Percentiles rank a stretch among this genome's conserved stretches.
These are phyloP conservation scores for Diplotaxis tenuifolia DNA, from an alignment of 345 rosid genomes.

Conservation along the genomic window DNA sequence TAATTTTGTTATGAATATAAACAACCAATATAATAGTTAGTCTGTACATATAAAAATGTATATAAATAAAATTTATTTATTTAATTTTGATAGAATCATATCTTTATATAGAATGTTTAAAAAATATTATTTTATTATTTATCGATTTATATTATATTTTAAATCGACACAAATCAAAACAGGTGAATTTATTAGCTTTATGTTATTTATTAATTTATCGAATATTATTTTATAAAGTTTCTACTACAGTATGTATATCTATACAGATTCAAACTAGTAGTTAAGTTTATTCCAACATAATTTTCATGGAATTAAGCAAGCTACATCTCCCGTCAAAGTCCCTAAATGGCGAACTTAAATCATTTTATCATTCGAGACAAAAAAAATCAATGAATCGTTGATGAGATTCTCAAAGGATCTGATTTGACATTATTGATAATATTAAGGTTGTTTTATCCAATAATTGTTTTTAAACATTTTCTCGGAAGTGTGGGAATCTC, in stretches of 20 bases:
- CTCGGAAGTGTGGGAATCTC: constrained; percentile 20
- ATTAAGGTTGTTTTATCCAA: constrained; percentile 12
- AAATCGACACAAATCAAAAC: no score
- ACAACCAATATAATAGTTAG: no score
- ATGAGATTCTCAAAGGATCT: constrained; percentile 3
- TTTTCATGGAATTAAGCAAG: neutral
- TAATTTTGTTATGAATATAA: no score
- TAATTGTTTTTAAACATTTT: constrained; percentile 1
- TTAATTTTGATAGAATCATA: no score
- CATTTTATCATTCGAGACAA: neutral
- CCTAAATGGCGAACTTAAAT: constrained; percentile 16
- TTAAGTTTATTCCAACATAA: neutral
- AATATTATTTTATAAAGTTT: no score
- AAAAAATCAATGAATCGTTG: neutral
- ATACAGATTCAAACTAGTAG: neutral
- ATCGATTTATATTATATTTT: no score
- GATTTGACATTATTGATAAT: constrained; percentile 23
- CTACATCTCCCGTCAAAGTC: neutral
- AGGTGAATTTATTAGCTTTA: no score
- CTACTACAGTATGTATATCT: neutral
- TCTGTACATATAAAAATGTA: no score
- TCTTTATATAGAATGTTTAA: no score
- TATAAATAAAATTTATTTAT: no score
- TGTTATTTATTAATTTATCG: no score
- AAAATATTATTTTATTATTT: no score